phyloP scores from a whole-genome alignment of 2,329 filamentous ascomycete species.

The Colletotrichum karsti region DNA sequence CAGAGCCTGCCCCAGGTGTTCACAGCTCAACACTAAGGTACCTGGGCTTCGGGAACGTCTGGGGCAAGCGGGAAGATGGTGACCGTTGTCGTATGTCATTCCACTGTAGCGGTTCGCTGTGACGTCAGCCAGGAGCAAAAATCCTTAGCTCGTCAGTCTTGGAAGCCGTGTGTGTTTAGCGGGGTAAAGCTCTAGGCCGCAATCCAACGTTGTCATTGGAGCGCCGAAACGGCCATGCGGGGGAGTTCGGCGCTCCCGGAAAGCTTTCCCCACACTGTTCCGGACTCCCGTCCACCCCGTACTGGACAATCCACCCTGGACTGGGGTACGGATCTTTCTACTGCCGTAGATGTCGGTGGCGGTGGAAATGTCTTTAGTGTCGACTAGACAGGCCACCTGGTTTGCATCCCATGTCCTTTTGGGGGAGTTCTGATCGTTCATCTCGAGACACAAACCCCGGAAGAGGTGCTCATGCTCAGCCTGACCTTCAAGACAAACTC shows the following conservation, averaged over 20 bases:
- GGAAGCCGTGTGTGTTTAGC: not conserved
- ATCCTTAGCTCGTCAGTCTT: not conserved
- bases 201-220: constrained; percentile 1
- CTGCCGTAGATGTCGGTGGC: too few species aligned
- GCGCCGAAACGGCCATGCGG: not conserved
- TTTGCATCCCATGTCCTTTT: too few species aligned
- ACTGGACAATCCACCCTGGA: too few species aligned
- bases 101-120: not conserved
- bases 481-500: not conserved
- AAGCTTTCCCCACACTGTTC: constrained; percentile 10
- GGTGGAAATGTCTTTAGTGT: too few species aligned
- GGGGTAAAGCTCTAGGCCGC: constrained; percentile 12
- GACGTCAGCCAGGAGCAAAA: constrained; percentile 18
- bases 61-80: not conserved
- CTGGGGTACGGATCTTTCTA: too few species aligned
- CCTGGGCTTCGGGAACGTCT: not conserved
- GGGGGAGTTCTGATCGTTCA: too few species aligned
- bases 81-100: constrained; percentile 23
- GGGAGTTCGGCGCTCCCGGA: constrained; percentile 5
- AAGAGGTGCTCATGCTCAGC: too few species aligned
- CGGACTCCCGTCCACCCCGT: too few species aligned
- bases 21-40: not conserved
- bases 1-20: not conserved
- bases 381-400: too few species aligned
- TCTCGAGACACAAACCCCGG: too few species aligned